A percentile compares a stretch with the other conserved stretches of the same genome.
phyloP scores from a whole-genome alignment of 2,329 filamentous ascomycete species.

The Chaetomiaceae sp. region DNA sequence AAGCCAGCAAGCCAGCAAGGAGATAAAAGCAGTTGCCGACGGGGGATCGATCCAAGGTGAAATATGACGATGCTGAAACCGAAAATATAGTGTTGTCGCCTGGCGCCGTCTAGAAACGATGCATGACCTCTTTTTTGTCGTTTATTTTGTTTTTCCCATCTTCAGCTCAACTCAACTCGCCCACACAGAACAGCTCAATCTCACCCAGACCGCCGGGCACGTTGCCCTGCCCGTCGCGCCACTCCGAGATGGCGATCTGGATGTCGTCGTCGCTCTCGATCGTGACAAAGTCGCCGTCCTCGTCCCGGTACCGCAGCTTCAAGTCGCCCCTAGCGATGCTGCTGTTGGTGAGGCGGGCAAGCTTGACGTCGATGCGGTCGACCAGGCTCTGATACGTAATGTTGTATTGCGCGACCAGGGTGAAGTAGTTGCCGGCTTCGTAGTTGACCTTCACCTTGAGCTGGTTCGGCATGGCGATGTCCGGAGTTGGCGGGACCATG shows the following conservation, averaged over 20 bases:
- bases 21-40: neutral
- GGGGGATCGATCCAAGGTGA: neutral
- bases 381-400: conserved; percentile 92
- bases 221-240: conserved; percentile 66
- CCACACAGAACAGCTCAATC: conserved; percentile 79
- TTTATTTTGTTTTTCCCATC: neutral
- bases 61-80: conserved; percentile 6
- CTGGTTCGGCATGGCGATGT: conserved; percentile 63
- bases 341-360: conserved; percentile 78
- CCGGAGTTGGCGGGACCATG: conserved; percentile 35
- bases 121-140: neutral
- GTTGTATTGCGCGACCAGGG: conserved; percentile 91
- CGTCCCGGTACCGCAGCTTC: conserved; percentile 84
- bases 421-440: conserved; percentile 80
- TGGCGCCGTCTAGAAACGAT: conserved; percentile 13
- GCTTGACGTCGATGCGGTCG: conserved; percentile 92
- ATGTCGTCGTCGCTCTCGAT: conserved; percentile 97
- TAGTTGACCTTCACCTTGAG: conserved; percentile 95
- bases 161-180: conserved; percentile 35
- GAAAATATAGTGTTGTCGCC: neutral
- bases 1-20: neutral
- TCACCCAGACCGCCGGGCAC: conserved; percentile 73
- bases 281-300: conserved; percentile 87
- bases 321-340: conserved; percentile 79
- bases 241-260: conserved; percentile 90